Evolutionary conservation across 495 filamentous ascomycete species (phyloP), one percentile per base, ranked within the genome.

Genomic region (Penicillium psychrofluorescens): DNA sequence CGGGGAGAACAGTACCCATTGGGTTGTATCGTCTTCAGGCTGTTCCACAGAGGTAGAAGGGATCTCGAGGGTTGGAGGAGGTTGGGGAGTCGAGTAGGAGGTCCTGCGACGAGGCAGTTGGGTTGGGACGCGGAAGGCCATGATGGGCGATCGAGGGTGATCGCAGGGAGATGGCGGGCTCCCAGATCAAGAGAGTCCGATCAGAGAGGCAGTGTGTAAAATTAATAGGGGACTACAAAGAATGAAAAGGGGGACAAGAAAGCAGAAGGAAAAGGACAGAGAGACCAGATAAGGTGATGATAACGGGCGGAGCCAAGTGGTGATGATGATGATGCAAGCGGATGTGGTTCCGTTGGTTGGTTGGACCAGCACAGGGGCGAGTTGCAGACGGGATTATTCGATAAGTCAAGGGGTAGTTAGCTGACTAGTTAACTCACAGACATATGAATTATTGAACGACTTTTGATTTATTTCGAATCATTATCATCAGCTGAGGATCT

Each of bases 1-100:
- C 16, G 90, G 89, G 9, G 88, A 88, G 67, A 98, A 98, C 51
- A 98, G 79, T 36, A 98, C 81, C 94, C 92, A 97, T 80, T 95
- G 90, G 58, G 90, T 82, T 4, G 87, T 79, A 40, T 95, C 85
- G 55, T 84, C 79, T 48, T 63, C 50, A 43, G 57, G 47, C 50
- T 58, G 67, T 15, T 74, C 64, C 5, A 55, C 38, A 6, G 55
- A 45, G 30, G 67, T 56, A 31, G 68, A 58, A 5, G 68, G 67
- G 33, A 59, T 49, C 35, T 66, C 62, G 12, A 70, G 55, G 4
- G 53, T 29, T 6, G 67, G 58, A 13, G 65, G 64, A 11, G 67
- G 62, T 44, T 75, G 72, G 10, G 76, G 61, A 7, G 69, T 49
- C n/a, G 72, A 63, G 56, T 74, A 72, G 28, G 76, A 74, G 27